A percentile compares a stretch with the other conserved stretches of the same genome.
Conservation (phyloP, 2,329 filamentous ascomycete genomes). For the Aspergillus sp. region DNA sequence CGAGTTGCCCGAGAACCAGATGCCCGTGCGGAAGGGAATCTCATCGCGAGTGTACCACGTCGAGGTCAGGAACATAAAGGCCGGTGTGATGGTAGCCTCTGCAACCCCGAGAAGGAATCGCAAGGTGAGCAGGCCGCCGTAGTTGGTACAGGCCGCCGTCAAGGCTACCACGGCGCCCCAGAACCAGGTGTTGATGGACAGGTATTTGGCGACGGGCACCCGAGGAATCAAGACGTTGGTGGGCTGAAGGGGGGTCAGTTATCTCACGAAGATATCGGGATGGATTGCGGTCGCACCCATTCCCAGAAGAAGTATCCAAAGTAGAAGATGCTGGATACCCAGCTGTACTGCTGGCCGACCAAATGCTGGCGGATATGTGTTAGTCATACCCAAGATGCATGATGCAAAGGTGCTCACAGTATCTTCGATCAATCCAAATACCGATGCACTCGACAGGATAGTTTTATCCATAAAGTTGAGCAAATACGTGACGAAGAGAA, state of each 20-base stretch:
- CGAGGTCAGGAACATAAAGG: slow-evolving; percentile 58
- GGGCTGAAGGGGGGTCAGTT: slow-evolving; percentile 29
- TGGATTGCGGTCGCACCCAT: slow-evolving; percentile 5
- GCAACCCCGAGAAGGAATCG: slow-evolving; percentile 58
- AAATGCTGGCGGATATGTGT: slow-evolving; percentile 40
- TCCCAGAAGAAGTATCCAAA: slow-evolving; percentile 53
- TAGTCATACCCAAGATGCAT: not conserved
- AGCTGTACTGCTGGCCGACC: slow-evolving; percentile 54
- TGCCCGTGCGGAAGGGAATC: slow-evolving; percentile 56
- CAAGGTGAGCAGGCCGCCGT: slow-evolving; percentile 52
- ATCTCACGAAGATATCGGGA: no score
- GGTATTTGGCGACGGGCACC: slow-evolving; percentile 53
- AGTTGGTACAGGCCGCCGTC: slow-evolving; percentile 52
- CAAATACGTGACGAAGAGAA: slow-evolving; percentile 61
- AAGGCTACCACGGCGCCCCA: slow-evolving; percentile 55
- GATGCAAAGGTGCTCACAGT: slow-evolving; percentile 19
- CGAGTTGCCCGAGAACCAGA: slow-evolving; percentile 53
- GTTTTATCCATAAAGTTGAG: slow-evolving; percentile 66
- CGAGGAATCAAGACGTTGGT: slow-evolving; percentile 46
- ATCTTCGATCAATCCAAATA: slow-evolving; percentile 59
- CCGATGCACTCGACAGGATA: slow-evolving; percentile 57
- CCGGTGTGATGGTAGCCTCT: slow-evolving; percentile 58
- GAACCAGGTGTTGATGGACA: slow-evolving; percentile 46
- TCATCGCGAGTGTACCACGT: slow-evolving; percentile 62
- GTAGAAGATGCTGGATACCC: slow-evolving; percentile 56